Evolutionary conservation across 768 basidiomycete species (phyloP).

Genomic region (Macrolepiota dolichaula): DNA sequence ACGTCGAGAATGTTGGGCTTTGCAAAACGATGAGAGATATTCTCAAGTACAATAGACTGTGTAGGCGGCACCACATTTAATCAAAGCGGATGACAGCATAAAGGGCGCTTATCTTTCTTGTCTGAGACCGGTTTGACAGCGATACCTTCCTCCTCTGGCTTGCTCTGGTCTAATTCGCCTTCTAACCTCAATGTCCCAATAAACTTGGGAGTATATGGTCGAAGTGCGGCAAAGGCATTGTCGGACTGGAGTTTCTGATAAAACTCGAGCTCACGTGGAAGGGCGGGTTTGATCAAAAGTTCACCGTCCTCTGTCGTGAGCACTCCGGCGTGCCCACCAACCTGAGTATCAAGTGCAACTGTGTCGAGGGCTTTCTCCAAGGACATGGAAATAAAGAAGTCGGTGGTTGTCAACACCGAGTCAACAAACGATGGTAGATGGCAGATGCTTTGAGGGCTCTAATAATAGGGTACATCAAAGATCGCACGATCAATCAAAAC

Average conservation of each 20-base stretch:
- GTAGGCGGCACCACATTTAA: conserved; percentile 11
- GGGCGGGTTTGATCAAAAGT: conserved; percentile 78
- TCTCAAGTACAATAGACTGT: conserved; percentile 85
- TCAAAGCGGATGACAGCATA: neutral
- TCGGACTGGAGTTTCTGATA: conserved; percentile 55
- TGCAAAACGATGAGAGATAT: conserved; percentile 66
- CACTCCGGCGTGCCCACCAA: conserved; percentile 82
- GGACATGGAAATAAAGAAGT: neutral
- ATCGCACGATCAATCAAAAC: neutral
- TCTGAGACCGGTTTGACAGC: conserved; percentile 25
- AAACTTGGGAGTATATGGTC: conserved; percentile 69
- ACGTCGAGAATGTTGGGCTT: conserved; percentile 89
- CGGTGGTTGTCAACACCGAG: neutral
- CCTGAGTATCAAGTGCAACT: conserved; percentile 49
- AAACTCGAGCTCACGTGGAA: conserved; percentile 63
- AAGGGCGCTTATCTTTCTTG: conserved; percentile 44
- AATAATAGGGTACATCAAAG: neutral
- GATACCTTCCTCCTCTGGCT: conserved; percentile 19
- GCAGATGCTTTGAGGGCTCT: neutral
- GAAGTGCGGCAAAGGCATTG: conserved; percentile 38
- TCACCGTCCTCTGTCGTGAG: conserved; percentile 66
- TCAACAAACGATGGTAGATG: neutral
- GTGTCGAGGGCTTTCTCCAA: conserved; percentile 1
- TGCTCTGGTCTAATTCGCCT: conserved; percentile 45
- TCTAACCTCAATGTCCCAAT: conserved; percentile 74